These are phyloP conservation scores for Pythium vanterpoolii DNA, from an alignment of 352 stramenopile species.

Conservation along the genomic window DNA sequence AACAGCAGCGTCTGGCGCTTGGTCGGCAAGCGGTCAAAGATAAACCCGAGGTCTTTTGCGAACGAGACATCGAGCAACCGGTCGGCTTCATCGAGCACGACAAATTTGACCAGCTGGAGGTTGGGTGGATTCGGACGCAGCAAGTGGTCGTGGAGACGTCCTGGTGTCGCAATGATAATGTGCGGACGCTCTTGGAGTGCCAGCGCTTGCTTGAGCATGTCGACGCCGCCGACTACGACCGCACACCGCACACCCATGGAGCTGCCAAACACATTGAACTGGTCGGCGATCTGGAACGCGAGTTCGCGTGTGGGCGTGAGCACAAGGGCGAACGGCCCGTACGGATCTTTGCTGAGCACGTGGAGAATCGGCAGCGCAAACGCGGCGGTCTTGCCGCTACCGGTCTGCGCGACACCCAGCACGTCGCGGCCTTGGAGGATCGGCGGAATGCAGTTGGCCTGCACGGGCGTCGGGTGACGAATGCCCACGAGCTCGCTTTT, in stretches of 20 bases:
- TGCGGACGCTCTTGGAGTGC: constrained; percentile 91
- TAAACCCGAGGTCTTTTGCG: constrained; percentile 83
- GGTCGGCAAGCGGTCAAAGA: constrained; percentile 74
- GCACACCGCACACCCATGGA: constrained; percentile 85
- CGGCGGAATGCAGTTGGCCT: constrained; percentile 89
- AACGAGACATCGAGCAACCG: constrained; percentile 89
- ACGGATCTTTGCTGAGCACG: constrained; percentile 89
- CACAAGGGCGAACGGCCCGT: constrained; percentile 95
- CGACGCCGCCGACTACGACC: constrained; percentile 95
- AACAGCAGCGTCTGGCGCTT: constrained; percentile 96
- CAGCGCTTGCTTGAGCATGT: constrained; percentile 92
- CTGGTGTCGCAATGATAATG: constrained; percentile 97
- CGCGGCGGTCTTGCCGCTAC: constrained; percentile 97
- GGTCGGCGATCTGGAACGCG: constrained; percentile 97
- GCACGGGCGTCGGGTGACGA: constrained; percentile 84
- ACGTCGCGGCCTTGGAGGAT: constrained; percentile 91
- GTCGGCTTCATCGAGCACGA: constrained; percentile 99
- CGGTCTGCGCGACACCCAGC: constrained; percentile 92
- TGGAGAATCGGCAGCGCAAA: constrained; percentile 98
- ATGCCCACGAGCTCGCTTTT: constrained; percentile 85
- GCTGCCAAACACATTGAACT: constrained; percentile 95
- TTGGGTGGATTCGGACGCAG: constrained; percentile 89
- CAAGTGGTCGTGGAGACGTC: constrained; percentile 92
- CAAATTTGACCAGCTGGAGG: constrained; percentile 87
- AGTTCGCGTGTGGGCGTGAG: constrained; percentile 97